Evolutionary conservation across 805 yeast species (phyloP).

Genomic region (Schwanniomyces sp.): DNA sequence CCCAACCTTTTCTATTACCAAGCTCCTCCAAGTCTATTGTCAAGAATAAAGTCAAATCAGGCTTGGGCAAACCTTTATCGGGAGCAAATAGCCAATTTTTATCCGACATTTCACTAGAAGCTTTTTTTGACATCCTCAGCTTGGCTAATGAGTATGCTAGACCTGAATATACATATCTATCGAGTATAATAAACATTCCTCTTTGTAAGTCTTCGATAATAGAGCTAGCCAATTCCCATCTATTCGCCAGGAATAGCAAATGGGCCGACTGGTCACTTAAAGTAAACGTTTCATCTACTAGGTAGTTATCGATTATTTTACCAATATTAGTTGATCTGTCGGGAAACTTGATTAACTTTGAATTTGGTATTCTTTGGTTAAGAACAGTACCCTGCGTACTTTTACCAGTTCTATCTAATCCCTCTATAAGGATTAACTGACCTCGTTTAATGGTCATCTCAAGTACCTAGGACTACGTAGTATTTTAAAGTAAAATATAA

Average conservation of each 20-base stretch:
- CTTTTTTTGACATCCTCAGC: constrained; percentile 30
- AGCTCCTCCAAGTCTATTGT: constrained; percentile 51
- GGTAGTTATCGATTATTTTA: constrained; percentile 67
- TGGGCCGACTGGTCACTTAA: constrained; percentile 83
- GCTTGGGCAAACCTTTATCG: constrained; percentile 81
- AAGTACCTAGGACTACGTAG: background rate
- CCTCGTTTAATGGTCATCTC: constrained; percentile 48
- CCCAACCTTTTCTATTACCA: constrained; percentile 72
- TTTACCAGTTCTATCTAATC: constrained; percentile 93
- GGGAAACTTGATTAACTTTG: constrained; percentile 73
- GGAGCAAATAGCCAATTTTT: constrained; percentile 78
- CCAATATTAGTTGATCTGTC: constrained; percentile 86
- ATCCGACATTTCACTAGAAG: constrained; percentile 30
- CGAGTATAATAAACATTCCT: constrained; percentile 69
- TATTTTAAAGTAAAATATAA: background rate
- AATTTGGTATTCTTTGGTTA: constrained; percentile 12
- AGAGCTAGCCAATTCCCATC: constrained; percentile 77
- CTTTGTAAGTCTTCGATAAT: constrained; percentile 45
- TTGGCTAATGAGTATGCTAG: constrained; percentile 91
- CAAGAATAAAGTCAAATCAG: constrained; percentile 81
- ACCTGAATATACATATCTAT: constrained; percentile 91
- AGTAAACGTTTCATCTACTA: constrained; percentile 48
- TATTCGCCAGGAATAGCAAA: constrained; percentile 83
- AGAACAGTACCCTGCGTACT: constrained; percentile 68
- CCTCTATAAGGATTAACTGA: constrained; percentile 78